phyloP scores from a whole-genome alignment of 345 rosid genomes.

The Psidium friedrichsthalianum region DNA sequence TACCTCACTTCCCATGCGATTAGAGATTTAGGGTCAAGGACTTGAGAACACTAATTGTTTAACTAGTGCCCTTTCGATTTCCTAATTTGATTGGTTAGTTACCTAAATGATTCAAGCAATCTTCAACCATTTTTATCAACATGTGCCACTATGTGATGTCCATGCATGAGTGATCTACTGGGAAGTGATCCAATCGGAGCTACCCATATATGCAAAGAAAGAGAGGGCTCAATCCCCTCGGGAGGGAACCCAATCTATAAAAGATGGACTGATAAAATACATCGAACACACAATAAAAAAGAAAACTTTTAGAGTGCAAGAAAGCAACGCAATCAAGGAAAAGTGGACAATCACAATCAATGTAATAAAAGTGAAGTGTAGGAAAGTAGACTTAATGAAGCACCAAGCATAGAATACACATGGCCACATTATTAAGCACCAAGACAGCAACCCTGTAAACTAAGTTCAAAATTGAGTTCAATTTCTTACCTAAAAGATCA shows the following conservation, averaged over 20 bases:
- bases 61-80: background rate
- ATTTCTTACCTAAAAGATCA: background rate
- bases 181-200: no score
- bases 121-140: background rate
- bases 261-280: no score
- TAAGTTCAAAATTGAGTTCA: background rate
- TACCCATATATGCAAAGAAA: no score
- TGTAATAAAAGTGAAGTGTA: background rate
- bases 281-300: no score
- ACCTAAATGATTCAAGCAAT: background rate
- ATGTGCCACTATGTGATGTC: background rate
- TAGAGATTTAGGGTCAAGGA: background rate
- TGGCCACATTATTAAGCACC: background rate
- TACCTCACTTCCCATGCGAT: background rate
- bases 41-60: background rate
- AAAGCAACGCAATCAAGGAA: background rate
- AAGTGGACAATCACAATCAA: background rate
- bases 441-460: background rate
- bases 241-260: no score
- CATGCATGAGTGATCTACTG: background rate
- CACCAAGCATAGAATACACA: background rate
- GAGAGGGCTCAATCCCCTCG: no score
- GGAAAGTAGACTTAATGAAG: background rate
- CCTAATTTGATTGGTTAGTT: background rate
- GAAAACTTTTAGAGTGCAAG: no score